A percentile compares a stretch with the other conserved stretches of the same genome.
Conservation (phyloP, 2,329 filamentous ascomycete genomes). For the Aaosphaeria pasadenensis region DNA sequence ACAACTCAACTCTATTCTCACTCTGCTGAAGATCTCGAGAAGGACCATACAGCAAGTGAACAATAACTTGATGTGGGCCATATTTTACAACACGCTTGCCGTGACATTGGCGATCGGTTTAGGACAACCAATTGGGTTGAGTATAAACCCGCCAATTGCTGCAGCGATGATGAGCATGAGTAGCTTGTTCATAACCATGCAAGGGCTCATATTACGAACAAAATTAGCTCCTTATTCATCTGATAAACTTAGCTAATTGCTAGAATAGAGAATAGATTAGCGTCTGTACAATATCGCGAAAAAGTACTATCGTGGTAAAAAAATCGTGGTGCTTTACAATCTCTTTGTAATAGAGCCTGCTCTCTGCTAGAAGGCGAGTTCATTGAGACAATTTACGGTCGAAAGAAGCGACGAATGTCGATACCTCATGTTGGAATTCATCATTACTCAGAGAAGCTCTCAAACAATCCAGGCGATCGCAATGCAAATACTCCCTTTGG, state of each 20-base stretch:
- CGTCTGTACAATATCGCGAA: too few relatives aligned
- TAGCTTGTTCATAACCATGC: neutral
- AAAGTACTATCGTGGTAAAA: too few relatives aligned
- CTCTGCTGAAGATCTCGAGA: slow-evolving; percentile 1
- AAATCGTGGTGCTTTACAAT: too few relatives aligned
- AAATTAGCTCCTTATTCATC: neutral
- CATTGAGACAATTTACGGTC: too few relatives aligned
- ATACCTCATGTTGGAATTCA: neutral
- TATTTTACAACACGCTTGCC: slow-evolving; percentile 4
- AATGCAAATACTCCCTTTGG: neutral
- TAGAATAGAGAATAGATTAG: too few relatives aligned
- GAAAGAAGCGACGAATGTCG: too few relatives aligned
- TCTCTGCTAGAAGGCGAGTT: too few relatives aligned
- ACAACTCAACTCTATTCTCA: slow-evolving; percentile 4
- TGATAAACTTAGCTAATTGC: too few relatives aligned
- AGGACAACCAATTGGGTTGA: neutral
- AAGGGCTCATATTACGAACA: neutral
- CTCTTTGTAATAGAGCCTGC: too few relatives aligned
- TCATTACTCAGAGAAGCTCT: neutral
- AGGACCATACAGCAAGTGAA: slow-evolving; percentile 1
- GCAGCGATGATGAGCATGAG: slow-evolving; percentile 1
- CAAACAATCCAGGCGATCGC: neutral
- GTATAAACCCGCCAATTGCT: neutral
- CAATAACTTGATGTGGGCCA: slow-evolving; percentile 1
- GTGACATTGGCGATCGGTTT: slow-evolving; percentile 3